These are phyloP conservation scores for Apium graveolens DNA, from an alignment of 129 eudicot species.

Conservation along the genomic window DNA sequence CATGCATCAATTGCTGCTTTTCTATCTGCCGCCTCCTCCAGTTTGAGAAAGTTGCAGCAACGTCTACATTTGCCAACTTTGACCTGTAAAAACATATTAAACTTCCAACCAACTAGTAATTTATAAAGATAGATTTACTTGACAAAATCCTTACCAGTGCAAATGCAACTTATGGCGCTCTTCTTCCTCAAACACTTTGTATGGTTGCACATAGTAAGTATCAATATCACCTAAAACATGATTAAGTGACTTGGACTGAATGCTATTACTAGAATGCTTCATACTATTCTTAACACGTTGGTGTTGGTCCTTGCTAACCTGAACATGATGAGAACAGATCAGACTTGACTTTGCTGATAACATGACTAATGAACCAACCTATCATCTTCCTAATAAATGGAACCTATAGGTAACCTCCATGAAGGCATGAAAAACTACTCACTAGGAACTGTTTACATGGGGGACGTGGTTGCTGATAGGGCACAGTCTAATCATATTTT, in stretches of 20 bases:
- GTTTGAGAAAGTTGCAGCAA: slow-evolving; percentile 46
- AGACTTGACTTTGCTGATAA: background rate
- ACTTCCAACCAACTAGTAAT: background rate
- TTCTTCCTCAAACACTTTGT: slow-evolving; percentile 81
- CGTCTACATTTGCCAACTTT: slow-evolving; percentile 51
- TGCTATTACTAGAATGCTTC: slow-evolving; percentile 64
- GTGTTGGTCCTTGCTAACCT: slow-evolving; percentile 95
- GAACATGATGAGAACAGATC: slow-evolving; percentile 13
- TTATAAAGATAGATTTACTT: background rate
- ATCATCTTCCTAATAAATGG: background rate
- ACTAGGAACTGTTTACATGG: background rate
- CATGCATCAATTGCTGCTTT: slow-evolving; percentile 29
- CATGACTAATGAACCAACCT: background rate
- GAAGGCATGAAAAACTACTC: background rate
- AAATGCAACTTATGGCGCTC: slow-evolving; percentile 63
- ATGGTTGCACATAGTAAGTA: slow-evolving; percentile 60
- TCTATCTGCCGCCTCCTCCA: slow-evolving; percentile 49
- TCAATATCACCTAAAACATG: slow-evolving; percentile 73
- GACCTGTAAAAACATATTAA: slow-evolving; percentile 32
- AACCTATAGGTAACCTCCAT: background rate
- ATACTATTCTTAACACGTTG: slow-evolving; percentile 78
- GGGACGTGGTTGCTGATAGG: background rate
- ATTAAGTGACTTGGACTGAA: slow-evolving; percentile 57
- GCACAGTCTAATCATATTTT: background rate
- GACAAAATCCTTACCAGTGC: slow-evolving; percentile 54